Conservation (phyloP, 78 protist genomes). For the Dictyostelium discoideum region DNA sequence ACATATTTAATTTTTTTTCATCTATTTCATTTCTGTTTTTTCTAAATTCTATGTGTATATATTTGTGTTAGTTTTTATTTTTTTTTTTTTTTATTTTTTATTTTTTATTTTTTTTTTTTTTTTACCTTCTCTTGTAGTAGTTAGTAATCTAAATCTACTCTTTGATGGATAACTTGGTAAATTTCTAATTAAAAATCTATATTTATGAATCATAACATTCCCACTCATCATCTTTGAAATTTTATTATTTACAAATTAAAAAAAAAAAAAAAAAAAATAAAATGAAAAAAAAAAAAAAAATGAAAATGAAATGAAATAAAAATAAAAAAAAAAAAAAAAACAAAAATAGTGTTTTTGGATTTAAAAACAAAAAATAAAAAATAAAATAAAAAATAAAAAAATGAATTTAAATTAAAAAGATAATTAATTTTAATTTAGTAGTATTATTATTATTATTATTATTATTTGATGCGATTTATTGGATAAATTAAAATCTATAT, state of each 20-base stretch:
- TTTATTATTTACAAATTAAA: not conserved
- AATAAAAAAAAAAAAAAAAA: not conserved
- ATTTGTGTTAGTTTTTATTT: not conserved
- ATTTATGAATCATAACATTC: constrained; percentile 53
- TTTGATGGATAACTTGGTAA: constrained; percentile 68
- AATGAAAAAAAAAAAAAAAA: not conserved
- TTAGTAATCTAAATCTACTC: constrained; percentile 37
- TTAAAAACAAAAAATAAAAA: too few relatives aligned
- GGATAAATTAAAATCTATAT: not conserved
- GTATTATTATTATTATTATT: too few relatives aligned
- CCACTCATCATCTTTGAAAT: not conserved
- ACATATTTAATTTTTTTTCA: constrained; percentile 1
- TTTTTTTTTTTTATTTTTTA: not conserved
- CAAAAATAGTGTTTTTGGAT: not conserved
- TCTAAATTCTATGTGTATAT: constrained; percentile 44
- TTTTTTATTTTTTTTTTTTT: not conserved
- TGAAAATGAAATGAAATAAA: not conserved
- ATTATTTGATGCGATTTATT: too few relatives aligned
- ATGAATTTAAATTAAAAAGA: too few relatives aligned
- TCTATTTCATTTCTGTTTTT: constrained; percentile 22
- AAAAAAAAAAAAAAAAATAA: not conserved
- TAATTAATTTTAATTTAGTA: too few relatives aligned
- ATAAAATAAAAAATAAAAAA: too few relatives aligned
- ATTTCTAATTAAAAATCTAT: constrained; percentile 60
- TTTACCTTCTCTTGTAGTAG: constrained; percentile 44